Base-by-base conservation (phyloP, 2,329 filamentous ascomycete species). In the Colletotrichum destructivum region DNA sequence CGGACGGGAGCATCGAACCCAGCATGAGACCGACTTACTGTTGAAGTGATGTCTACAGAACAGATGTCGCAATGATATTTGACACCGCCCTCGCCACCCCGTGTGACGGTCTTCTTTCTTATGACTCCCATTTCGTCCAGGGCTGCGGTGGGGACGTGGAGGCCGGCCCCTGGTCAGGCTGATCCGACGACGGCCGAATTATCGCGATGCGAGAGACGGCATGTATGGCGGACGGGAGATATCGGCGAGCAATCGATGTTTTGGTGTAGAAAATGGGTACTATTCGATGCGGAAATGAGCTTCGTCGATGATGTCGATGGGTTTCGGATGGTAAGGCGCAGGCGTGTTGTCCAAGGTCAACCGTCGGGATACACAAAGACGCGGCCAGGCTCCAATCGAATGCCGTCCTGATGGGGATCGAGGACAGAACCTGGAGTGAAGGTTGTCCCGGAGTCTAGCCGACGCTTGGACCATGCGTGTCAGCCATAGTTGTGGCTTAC, bases 21-120 rank as follows among this genome's bases (percentile, higher is more conserved):
- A 63, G 69, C 57, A 44, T 11, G 47, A 62, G 35, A 12, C 35
- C 9, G 51, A 87, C 92, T 79, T 88, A 97, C 96, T 57, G 96
- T 99, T 6, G 95, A 96, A 57, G 96, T 99, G 76, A 99, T 97
- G 82, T 99, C 96, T 69, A 94, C 94, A 55, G 94, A 97, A 82
- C 96, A 99, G 71, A 97, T 92, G 82, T 99, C 97, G 86, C 96
- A 99, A 75, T 98, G 94, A 82, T 97, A 99, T 81, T 98, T 98
- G 42, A 95, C 93, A 74, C 94, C 94, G 59, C 93, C 95, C 80
- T 98, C 94, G 62, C 93, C 94, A 74, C 94, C 94, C 79, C 94
- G 89, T 66, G 92, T 91, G 75, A 93, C 93, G 72, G 94, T 96
- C 86, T 98, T 98, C 88, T 98, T 98, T 81, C 95, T 93, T 81